These are phyloP conservation scores for Phialophora macrospora DNA, from an alignment of 2,329 filamentous ascomycete genomes.

Conservation along the genomic window DNA sequence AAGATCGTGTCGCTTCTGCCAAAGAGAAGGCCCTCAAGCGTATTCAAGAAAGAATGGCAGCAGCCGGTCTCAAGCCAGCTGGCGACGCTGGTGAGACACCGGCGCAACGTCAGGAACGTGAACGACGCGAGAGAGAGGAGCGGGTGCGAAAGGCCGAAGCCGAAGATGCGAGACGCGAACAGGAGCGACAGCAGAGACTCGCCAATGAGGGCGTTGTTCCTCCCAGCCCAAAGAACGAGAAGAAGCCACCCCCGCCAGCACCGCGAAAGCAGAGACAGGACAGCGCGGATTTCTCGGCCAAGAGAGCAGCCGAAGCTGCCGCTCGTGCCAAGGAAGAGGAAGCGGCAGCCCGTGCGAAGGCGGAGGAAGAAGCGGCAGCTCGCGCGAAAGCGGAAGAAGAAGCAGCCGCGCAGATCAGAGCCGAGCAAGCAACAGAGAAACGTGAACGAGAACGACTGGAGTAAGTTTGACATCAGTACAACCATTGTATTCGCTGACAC, in stretches of 20 bases:
- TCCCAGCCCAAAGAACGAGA: conserved; percentile 51
- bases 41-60: conserved; percentile 94
- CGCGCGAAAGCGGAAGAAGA: conserved; percentile 71
- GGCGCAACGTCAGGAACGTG: conserved; percentile 83
- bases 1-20: conserved; percentile 93
- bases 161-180: conserved; percentile 85
- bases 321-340: conserved; percentile 66
- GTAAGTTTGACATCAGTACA: conserved; percentile 62
- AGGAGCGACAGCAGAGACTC: conserved; percentile 81
- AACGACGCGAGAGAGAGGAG: conserved; percentile 83
- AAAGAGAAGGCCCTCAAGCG: conserved; percentile 96
- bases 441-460: conserved; percentile 75
- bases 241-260: conserved; percentile 75
- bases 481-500: conserved; percentile 39
- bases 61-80: conserved; percentile 85
- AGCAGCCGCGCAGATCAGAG: conserved; percentile 65
- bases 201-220: conserved; percentile 74
- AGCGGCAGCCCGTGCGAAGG: conserved; percentile 69
- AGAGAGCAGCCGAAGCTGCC: conserved; percentile 59
- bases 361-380: conserved; percentile 72
- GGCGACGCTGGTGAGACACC: conserved; percentile 78
- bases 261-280: conserved; percentile 71
- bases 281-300: conserved; percentile 61
- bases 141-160: conserved; percentile 89
- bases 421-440: conserved; percentile 61